Evolutionary conservation across 1,284 basidiomycete genomes (phyloP), one percentile per base, ranked within the genome.

Genomic region (Volvariella surrecta): DNA sequence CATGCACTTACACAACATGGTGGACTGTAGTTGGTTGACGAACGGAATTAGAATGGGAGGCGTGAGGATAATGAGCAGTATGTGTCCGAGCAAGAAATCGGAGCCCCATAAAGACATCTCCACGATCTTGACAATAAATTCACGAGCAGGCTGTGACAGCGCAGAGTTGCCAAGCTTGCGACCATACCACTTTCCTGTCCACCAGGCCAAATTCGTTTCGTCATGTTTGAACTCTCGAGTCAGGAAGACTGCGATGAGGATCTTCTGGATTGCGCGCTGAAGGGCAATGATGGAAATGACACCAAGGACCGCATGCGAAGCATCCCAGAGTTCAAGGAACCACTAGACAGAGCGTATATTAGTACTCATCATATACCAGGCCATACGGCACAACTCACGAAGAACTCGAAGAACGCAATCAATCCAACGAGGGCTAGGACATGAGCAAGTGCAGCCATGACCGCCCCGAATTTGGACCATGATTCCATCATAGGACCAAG

Each of bases 151-250:
- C 60, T 96, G 93, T 31, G 89, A 92, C 61, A 93, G 83, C 34
- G 89, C 91, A 39, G 89, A 86, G 19, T 73, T 74, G 34, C 93
- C 94, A 22, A 96, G 71, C 32, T 90, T 89, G 45, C 91, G 77
- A 41, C 92, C 91, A 59, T 93, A 94, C 93, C 93, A 96, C 64
- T 92, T 89, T 60, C 93, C 93, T n/a, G 91, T 93, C 93, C 93
- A 97, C 93, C 93, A 97, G 6, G 92, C 92, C 48, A 89, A 74
- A 67, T 97, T 96, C 15, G 90, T 93, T 68, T 96, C 92, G 58
- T 97, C 94, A 60, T 94, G 89, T 70, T 96, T 96, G 73, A 86
- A 92, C 66, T 97, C 93, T 61, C 93, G 82, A 32, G 90, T 89
- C 42, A 97, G 71, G 76, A 94, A 91, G 46, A 92, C 83, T 1